These are phyloP conservation scores for Epithele typhae DNA, from an alignment of 768 basidiomycete genomes.

Conservation along the genomic window DNA sequence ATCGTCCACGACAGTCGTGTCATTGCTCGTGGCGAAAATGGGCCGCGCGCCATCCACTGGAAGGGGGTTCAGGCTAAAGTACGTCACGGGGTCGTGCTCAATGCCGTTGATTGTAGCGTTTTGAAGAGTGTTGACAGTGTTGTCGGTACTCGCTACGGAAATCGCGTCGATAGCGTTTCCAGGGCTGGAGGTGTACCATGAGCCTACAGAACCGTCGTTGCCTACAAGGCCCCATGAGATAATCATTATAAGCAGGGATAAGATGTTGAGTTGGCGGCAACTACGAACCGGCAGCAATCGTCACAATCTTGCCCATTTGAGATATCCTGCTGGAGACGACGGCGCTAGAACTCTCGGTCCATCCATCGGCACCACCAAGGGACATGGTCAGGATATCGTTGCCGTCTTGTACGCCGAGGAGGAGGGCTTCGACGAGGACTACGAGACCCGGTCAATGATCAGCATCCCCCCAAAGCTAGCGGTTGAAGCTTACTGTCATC, in stretches of 20 bases:
- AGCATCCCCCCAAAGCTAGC: too few species aligned
- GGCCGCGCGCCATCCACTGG: slow-evolving; percentile 41
- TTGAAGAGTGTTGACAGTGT: slow-evolving; percentile 55
- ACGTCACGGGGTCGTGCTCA: slow-evolving; percentile 45
- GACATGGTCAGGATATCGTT: slow-evolving; percentile 64
- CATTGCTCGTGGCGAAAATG: slow-evolving; percentile 56
- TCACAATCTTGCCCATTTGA: slow-evolving; percentile 53
- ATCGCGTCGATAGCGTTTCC: slow-evolving; percentile 54
- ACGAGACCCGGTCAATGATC: not conserved
- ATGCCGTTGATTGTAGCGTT: slow-evolving; percentile 49
- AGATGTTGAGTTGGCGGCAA: slow-evolving; percentile 22
- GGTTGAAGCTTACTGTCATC: slow-evolving; percentile 43
- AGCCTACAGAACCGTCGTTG: slow-evolving; percentile 46
- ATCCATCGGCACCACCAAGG: slow-evolving; percentile 59
- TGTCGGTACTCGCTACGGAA: slow-evolving; percentile 51
- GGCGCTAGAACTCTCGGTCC: slow-evolving; percentile 51
- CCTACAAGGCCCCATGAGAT: slow-evolving; percentile 5
- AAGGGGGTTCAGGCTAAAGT: slow-evolving; percentile 49
- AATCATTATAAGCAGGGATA: slow-evolving; percentile 1
- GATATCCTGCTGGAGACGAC: slow-evolving; percentile 60
- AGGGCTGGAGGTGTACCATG: slow-evolving; percentile 53
- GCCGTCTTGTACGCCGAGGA: slow-evolving; percentile 46
- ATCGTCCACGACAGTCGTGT: slow-evolving; percentile 49
- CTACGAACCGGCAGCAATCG: slow-evolving; percentile 53
- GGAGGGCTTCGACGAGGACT: slow-evolving; percentile 47